Evolutionary conservation across 148 eudicot genomes (phyloP).

Genomic region (Rhododendron mucronatum): DNA sequence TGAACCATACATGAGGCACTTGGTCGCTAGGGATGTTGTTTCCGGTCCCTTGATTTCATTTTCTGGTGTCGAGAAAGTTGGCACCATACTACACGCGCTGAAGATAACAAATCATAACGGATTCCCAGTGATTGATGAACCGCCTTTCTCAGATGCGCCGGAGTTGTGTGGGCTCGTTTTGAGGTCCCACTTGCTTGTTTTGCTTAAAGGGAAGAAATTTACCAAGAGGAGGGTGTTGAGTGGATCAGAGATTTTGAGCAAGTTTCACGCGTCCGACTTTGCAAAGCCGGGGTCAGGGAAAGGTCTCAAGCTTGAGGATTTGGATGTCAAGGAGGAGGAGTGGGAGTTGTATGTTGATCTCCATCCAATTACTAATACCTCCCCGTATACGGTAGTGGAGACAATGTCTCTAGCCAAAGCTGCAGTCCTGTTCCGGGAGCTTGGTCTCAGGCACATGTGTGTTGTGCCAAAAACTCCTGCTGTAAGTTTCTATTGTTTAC

Average conservation of each 20-base stretch:
- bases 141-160: constrained; percentile 57
- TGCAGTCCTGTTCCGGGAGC: constrained; percentile 53
- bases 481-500: constrained; percentile 26
- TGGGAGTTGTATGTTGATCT: constrained; percentile 76
- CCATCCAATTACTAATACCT: constrained; percentile 68
- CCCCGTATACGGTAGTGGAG: constrained; percentile 74
- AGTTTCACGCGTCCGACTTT: constrained; percentile 56
- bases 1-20: constrained; percentile 68
- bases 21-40: constrained; percentile 61
- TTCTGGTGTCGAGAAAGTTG: constrained; percentile 63
- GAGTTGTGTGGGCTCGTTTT: constrained; percentile 68
- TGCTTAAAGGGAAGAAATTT: constrained; percentile 58
- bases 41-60: constrained; percentile 62
- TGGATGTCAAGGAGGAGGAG: constrained; percentile 48
- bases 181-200: constrained; percentile 67
- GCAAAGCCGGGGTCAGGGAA: constrained; percentile 74
- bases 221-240: constrained; percentile 34
- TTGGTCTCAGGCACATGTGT: constrained; percentile 75
- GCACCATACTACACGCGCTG: constrained; percentile 44
- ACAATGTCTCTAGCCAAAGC: constrained; percentile 82
- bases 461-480: constrained; percentile 71
- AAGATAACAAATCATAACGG: constrained; percentile 51
- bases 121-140: constrained; percentile 72
- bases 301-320: constrained; percentile 59
- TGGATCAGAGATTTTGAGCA: constrained; percentile 33